phyloP scores from a whole-genome alignment of 2,329 filamentous ascomycete species.

The Chrysoporthe deuterocubensis region DNA sequence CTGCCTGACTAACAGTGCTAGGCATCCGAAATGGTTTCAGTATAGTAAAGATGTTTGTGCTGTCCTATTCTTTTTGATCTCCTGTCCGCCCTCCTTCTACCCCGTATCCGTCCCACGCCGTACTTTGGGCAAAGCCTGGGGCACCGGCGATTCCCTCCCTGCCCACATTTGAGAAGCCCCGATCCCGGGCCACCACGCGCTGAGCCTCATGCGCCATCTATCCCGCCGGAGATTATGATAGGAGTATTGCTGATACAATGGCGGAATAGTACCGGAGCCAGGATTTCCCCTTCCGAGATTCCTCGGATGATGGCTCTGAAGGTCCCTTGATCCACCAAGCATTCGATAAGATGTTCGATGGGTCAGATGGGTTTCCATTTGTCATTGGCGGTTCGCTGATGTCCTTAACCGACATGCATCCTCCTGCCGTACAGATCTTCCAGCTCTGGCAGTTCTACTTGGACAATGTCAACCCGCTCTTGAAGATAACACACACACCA shows the following conservation, averaged over 20 bases:
- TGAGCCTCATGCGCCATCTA: neutral
- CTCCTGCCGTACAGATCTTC: slow-evolving; percentile 62
- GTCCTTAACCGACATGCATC: slow-evolving; percentile 54
- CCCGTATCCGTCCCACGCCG: neutral
- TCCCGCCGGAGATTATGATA: neutral
- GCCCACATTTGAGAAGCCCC: neutral
- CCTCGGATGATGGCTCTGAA: slow-evolving; percentile 59
- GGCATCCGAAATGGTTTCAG: slow-evolving; percentile 54
- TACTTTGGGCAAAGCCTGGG: neutral
- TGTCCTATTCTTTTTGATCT: neutral
- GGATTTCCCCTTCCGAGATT: slow-evolving; percentile 54
- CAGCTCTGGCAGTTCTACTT: slow-evolving; percentile 72
- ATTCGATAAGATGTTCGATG: slow-evolving; percentile 62
- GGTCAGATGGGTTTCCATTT: slow-evolving; percentile 62
- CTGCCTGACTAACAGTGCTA: slow-evolving; percentile 37
- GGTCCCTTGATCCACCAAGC: slow-evolving; percentile 60
- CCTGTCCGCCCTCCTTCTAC: neutral
- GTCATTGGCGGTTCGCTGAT: slow-evolving; percentile 51
- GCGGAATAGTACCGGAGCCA: slow-evolving; percentile 49
- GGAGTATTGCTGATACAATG: neutral
- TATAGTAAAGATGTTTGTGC: slow-evolving; percentile 55
- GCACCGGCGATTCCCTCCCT: neutral
- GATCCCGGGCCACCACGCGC: neutral
- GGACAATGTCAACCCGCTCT: slow-evolving; percentile 69
- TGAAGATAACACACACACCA: slow-evolving; percentile 70